These are phyloP conservation scores for Sistotremastrum niveocremeum DNA, from an alignment of 768 basidiomycete genomes.

Conservation along the genomic window DNA sequence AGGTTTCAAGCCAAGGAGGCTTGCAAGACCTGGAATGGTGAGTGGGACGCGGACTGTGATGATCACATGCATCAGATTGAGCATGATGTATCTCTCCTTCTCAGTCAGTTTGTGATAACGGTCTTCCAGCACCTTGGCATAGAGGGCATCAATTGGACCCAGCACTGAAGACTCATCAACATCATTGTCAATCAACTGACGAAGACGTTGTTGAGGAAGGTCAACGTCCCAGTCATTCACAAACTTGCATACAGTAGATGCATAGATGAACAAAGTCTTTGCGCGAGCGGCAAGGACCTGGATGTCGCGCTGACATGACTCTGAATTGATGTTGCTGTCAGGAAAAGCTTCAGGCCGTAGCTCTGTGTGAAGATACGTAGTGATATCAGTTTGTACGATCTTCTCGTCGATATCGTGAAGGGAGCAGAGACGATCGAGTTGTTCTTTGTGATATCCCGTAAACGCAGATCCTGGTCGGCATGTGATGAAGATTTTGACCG, in stretches of 20 bases:
- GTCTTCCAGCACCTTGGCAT: background rate
- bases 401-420: constrained; percentile 14
- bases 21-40: background rate
- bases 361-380: background rate
- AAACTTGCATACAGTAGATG: constrained; percentile 3
- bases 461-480: constrained; percentile 17
- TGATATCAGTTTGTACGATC: constrained; percentile 14
- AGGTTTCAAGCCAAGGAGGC: background rate
- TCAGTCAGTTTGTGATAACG: background rate
- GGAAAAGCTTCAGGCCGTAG: constrained; percentile 3
- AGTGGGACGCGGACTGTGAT: background rate
- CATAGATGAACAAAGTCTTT: constrained; percentile 7
- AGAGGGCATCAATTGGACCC: background rate
- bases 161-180: background rate
- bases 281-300: constrained; percentile 1
- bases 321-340: constrained; percentile 3
- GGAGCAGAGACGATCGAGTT: no score
- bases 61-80: background rate
- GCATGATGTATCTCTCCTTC: background rate
- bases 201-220: background rate
- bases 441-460: constrained; percentile 8
- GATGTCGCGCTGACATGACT: background rate
- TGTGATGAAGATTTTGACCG: constrained; percentile 15
- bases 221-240: background rate
- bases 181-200: background rate